Base-by-base conservation (phyloP, 2,329 filamentous ascomycete genomes). In the Trichoderma simmonsii region DNA sequence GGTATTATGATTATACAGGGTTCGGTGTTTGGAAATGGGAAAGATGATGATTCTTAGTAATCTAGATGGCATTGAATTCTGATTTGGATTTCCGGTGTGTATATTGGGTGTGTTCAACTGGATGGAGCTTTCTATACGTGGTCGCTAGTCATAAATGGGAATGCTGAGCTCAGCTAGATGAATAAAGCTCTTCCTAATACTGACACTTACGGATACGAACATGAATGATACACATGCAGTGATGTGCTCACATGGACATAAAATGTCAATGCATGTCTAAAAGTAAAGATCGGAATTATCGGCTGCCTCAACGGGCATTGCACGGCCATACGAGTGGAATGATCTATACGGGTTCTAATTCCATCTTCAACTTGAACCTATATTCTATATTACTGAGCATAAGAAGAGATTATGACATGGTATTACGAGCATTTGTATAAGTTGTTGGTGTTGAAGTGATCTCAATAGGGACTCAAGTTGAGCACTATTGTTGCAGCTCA, bases 401-500 rank as follows among this genome's bases (percentile, higher is more conserved):
- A 6, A 2, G 3, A 14, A 54, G 11, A 12, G 11, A 54, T 24
- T 4, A 12, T 54, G 11, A 21, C 6, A 1, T 5, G 4, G 21
- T 21, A 5, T 24, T 54, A 7, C 14, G 21, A 24, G 14, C 9
- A 54, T 6, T 0, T 24, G n/a, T 4, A 3, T 24, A 14, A 4
- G 21, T 14, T 54, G 21, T 1, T 54, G 21, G 9, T 21, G 48
- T 6, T 54, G 5, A 21, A 6, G 48, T 51, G 2, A 6, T 3
- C 2, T 7, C 9, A 4, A 21, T 21, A 14, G 11, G 9, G 48
- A 26, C 21, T 24, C 21, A 14, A 54, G 21, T 5, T 54, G 21
- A 7, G 2, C 11, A 24, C 12, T 0, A 1, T 21, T 14, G 1
- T 54, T 54, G 6, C 2, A 6, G 1, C 21, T 54, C n/a, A 5